Evolutionary conservation across 371 early-diverging fungal species (phyloP).

Genomic region (Syncephalastrum racemosum): DNA sequence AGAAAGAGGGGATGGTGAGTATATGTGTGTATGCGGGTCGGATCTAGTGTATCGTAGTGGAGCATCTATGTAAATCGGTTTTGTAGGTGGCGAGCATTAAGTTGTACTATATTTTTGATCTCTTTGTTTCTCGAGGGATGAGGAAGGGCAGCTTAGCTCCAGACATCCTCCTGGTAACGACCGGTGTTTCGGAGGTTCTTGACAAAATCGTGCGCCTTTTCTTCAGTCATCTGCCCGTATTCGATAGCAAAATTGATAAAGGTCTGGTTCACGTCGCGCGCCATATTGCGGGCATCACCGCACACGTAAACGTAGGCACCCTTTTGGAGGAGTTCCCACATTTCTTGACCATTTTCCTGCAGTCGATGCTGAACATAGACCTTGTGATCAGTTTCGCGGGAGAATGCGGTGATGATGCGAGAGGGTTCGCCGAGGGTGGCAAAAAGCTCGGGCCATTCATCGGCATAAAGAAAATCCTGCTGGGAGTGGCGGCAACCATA

Average conservation of each 20-base stretch:
- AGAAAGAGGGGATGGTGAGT: constrained; percentile 5
- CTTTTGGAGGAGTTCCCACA: constrained; percentile 77
- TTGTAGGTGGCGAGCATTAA: no score
- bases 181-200: constrained; percentile 79
- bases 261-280: constrained; percentile 80
- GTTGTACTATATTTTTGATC: no score
- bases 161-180: constrained; percentile 95
- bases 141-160: constrained; percentile 55
- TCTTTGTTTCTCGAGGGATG: no score
- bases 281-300: constrained; percentile 97
- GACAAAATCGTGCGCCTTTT: constrained; percentile 74
- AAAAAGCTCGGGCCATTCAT: constrained; percentile 79
- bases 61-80: no score
- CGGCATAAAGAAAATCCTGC: constrained; percentile 86
- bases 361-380: constrained; percentile 89
- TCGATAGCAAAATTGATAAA: constrained; percentile 70
- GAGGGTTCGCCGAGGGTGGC: constrained; percentile 55
- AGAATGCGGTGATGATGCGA: constrained; percentile 83
- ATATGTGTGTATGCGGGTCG: not conserved
- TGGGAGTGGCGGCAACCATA: constrained; percentile 87
- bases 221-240: constrained; percentile 69
- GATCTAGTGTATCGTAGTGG: no score
- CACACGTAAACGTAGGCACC: constrained; percentile 90
- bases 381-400: constrained; percentile 77
- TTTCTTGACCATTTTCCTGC: constrained; percentile 54